phyloP scores from a whole-genome alignment of 192 early-diverging fungal genomes.

The Umbelopsis isabellina region DNA sequence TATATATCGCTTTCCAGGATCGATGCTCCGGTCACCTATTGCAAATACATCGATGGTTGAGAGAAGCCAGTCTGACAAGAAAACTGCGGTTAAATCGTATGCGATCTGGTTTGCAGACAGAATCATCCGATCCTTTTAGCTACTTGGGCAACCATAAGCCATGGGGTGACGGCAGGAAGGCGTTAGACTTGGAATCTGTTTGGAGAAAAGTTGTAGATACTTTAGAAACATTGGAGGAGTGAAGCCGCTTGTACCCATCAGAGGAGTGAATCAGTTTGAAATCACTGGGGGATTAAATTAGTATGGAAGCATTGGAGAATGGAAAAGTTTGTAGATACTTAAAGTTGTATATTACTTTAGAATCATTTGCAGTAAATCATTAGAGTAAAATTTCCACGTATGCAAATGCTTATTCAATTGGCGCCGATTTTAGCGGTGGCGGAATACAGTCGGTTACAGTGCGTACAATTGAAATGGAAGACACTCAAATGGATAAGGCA shows the following conservation, averaged over 20 bases:
- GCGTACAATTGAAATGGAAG: not conserved
- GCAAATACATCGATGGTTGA: conserved; percentile 33
- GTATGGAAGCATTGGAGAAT: conserved; percentile 12
- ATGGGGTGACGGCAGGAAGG: conserved; percentile 24
- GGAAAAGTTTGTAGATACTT: not conserved
- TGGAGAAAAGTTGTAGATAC: conserved; percentile 23
- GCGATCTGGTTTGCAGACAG: not conserved
- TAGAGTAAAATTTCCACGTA: not conserved
- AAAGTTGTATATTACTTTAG: too few species aligned
- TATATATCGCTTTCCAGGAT: conserved; percentile 37
- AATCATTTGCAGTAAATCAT: too few species aligned
- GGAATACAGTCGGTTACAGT: too few species aligned
- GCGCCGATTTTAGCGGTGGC: too few species aligned
- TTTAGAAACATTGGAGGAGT: conserved; percentile 21
- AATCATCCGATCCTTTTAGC: conserved; percentile 30
- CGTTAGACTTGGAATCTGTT: conserved; percentile 23
- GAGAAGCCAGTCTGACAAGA: conserved; percentile 29
- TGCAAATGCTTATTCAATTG: too few species aligned
- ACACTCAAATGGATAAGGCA: not conserved
- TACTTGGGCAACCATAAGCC: conserved; percentile 35
- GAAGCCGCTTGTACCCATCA: too few species aligned
- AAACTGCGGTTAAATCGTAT: conserved; percentile 33
- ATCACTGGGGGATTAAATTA: conserved; percentile 19
- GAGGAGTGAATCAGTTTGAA: too few species aligned
- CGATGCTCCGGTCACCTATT: conserved; percentile 26